These are phyloP conservation scores for Diutina pseudorugosa DNA, from an alignment of 1,139 yeast species.

Conservation along the genomic window DNA sequence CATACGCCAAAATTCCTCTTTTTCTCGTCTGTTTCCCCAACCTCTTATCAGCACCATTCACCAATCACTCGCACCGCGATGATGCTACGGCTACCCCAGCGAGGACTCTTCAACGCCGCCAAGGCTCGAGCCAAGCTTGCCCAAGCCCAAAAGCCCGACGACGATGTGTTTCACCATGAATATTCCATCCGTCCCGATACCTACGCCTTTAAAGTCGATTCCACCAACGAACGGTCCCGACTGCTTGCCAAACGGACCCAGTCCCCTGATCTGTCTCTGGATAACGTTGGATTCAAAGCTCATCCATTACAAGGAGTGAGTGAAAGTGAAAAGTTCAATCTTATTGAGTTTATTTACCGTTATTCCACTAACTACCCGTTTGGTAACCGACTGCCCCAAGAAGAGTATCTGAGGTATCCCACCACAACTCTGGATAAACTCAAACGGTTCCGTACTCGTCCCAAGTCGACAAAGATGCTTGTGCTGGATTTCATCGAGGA, in stretches of 20 bases:
- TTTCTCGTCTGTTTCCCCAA: too few relatives aligned
- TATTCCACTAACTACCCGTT: constrained; percentile 36
- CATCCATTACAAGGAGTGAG: constrained; percentile 21
- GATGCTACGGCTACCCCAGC: background rate
- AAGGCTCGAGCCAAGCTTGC: background rate
- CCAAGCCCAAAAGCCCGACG: constrained; percentile 13
- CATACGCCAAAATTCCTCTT: too few relatives aligned
- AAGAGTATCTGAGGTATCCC: constrained; percentile 28
- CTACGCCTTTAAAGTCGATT: constrained; percentile 31
- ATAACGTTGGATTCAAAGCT: constrained; percentile 2
- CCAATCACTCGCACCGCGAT: background rate
- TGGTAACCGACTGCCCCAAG: constrained; percentile 25
- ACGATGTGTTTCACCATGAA: constrained; percentile 24
- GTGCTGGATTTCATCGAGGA: constrained; percentile 76
- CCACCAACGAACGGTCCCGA: constrained; percentile 14
- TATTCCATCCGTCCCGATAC: constrained; percentile 38
- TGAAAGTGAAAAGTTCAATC: constrained; percentile 11
- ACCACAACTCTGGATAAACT: constrained; percentile 33
- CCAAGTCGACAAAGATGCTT: constrained; percentile 55
- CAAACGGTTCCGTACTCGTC: constrained; percentile 36
- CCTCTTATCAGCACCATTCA: background rate
- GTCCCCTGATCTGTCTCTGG: background rate
- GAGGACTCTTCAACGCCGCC: background rate
- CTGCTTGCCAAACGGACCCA: background rate
- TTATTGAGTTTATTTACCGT: constrained; percentile 26